Evolutionary conservation across 345 rosid genomes (phyloP), one percentile per base, ranked within the genome.

Genomic region (Eucalyptus cloeziana): DNA sequence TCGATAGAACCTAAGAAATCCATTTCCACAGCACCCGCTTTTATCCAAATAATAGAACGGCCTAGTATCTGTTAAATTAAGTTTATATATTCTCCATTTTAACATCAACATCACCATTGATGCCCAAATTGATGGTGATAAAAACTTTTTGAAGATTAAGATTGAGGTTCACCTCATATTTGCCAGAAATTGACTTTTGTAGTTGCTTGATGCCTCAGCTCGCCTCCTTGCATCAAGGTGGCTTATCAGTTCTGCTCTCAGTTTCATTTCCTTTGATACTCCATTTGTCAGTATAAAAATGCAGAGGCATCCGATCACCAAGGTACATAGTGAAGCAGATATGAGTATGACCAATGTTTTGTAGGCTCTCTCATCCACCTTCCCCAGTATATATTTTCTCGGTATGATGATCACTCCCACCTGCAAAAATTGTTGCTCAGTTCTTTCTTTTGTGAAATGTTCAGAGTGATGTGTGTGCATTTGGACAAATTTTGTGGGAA

Each of bases 181-280:
- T 90, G 99, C 99, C 43, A 98, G 94, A 93, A 98, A 98, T 89
- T 98, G 99, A 92, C 98, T 98, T 93, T 98, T 98, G 93, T 97
- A 98, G 93, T 98, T 98, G 94, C 96, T 98, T 64, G 99, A 98
- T 88, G 99, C 99, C 93, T 98, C 99, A 49, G 99, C 99, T 90
- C 95, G 94, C 93, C 99, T 94, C 92, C 99, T 94, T 89, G 99
- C 99, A 92, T 98, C 98, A 24, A 98, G 96, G 88, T 98, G 99
- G 94, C 98, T 95, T 45, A 98, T 98, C 80, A 98, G 93, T 91
- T 98, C 98, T 45, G 99, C 99, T 93, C 99, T 94, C 85, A 98
- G 95, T 90, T 97, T 97, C 99, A 98, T 98, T 93, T 98, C 99
- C 93, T 98, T 98, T 5, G 99, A 98, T 49, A 98, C 99, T 89